These are phyloP conservation scores for Plasmodium chabaudi DNA, from an alignment of 169 alveolate genomes.

Conservation along the genomic window DNA sequence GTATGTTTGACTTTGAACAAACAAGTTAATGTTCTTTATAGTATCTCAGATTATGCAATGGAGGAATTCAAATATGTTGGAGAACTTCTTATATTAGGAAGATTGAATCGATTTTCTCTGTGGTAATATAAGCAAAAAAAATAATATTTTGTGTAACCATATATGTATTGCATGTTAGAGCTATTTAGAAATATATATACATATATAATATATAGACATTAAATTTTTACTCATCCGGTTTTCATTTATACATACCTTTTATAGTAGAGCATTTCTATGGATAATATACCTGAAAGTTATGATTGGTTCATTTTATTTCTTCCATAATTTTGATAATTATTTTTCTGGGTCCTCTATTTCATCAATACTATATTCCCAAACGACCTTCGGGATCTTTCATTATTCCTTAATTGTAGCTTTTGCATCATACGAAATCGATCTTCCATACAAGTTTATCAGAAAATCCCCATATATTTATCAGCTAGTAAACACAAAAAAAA, in stretches of 20 bases:
- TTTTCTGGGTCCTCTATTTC: conserved; percentile 73
- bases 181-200: background rate
- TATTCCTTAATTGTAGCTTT: conserved; percentile 67
- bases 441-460: conserved; percentile 52
- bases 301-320: conserved; percentile 60
- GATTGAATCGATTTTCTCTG: conserved; percentile 62
- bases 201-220: background rate
- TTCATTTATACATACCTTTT: background rate
- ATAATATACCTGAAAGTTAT: conserved; percentile 68
- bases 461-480: conserved; percentile 57
- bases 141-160: background rate
- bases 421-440: conserved; percentile 67
- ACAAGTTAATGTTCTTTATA: conserved; percentile 36
- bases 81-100: conserved; percentile 63
- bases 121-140: conserved; percentile 34
- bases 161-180: too few species aligned
- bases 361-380: conserved; percentile 59
- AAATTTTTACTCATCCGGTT: background rate
- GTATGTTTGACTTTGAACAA: conserved; percentile 68
- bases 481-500: conserved; percentile 5
- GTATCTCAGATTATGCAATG: conserved; percentile 68
- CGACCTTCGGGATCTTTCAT: conserved; percentile 59
- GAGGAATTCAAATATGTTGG: conserved; percentile 60
- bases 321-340: conserved; percentile 59
- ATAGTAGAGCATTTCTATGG: conserved; percentile 70